A percentile compares a stretch with the other conserved stretches of the same genome.
phyloP scores from a whole-genome alignment of 768 basidiomycete genomes.

The Termitomyces eurrhizus region DNA sequence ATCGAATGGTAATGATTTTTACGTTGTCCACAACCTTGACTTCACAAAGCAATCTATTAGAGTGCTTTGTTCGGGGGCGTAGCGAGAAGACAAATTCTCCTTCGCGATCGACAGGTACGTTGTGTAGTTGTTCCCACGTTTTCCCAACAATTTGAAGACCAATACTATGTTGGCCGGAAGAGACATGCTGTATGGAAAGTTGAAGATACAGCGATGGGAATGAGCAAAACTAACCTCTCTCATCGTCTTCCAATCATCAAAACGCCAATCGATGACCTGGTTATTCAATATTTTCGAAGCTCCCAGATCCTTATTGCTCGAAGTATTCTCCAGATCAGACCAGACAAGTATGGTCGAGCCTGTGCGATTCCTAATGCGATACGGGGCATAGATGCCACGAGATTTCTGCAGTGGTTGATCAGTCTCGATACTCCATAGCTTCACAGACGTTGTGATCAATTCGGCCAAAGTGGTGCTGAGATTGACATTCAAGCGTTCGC shows the following conservation, averaged over 20 bases:
- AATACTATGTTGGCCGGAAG: slow-evolving; percentile 77
- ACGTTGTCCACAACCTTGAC: slow-evolving; percentile 88
- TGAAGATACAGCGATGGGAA: background rate
- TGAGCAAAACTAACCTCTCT: slow-evolving; percentile 63
- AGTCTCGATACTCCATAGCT: slow-evolving; percentile 71
- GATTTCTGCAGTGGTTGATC: slow-evolving; percentile 69
- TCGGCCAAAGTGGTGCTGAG: slow-evolving; percentile 89
- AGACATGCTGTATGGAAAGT: slow-evolving; percentile 44
- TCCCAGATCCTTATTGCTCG: slow-evolving; percentile 41
- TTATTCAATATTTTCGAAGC: slow-evolving; percentile 67
- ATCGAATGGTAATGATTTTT: slow-evolving; percentile 91
- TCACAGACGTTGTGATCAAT: slow-evolving; percentile 68
- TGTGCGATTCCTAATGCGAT: slow-evolving; percentile 87
- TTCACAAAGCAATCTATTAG: slow-evolving; percentile 83
- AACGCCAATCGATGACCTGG: slow-evolving; percentile 87
- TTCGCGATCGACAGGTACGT: slow-evolving; percentile 90
- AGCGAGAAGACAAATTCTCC: slow-evolving; percentile 87
- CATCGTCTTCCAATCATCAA: slow-evolving; percentile 93
- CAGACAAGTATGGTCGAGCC: slow-evolving; percentile 83
- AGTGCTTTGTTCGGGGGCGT: slow-evolving; percentile 73
- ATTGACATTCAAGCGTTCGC: slow-evolving; percentile 87
- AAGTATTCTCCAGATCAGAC: slow-evolving; percentile 69
- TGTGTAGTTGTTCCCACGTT: slow-evolving; percentile 84
- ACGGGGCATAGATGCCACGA: slow-evolving; percentile 89
- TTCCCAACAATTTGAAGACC: slow-evolving; percentile 82